Evolutionary conservation across 139 green algal species (phyloP).

Genomic region (Chlamydomonas urium): DNA sequence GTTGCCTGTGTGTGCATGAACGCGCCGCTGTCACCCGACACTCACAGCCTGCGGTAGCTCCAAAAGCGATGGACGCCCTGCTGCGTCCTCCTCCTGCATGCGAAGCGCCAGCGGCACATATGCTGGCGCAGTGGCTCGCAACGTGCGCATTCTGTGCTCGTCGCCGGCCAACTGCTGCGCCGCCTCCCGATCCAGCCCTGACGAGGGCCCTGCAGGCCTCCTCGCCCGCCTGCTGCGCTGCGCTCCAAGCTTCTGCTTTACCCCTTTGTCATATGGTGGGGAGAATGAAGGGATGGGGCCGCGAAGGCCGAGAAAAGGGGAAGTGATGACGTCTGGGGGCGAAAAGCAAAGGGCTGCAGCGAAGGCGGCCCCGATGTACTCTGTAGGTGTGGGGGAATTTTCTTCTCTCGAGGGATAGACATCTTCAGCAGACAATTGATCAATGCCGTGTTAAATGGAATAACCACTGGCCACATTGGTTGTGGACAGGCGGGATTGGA

Average conservation of each 20-base stretch:
- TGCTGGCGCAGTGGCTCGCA: not conserved
- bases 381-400: too few relatives aligned
- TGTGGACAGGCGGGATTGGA: too few relatives aligned
- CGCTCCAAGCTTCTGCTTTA: not conserved
- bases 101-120: not conserved
- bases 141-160: not conserved
- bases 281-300: not conserved
- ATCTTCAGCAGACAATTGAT: too few relatives aligned
- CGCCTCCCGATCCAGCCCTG: not conserved
- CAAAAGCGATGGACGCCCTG: not conserved
- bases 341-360: too few relatives aligned
- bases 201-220: not conserved
- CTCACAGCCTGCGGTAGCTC: slow-evolving; percentile 1
- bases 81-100: not conserved
- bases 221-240: not conserved
- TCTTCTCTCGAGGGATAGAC: too few relatives aligned
- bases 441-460: too few relatives aligned
- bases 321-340: too few relatives aligned
- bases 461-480: too few relatives aligned
- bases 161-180: not conserved
- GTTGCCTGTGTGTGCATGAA: not conserved
- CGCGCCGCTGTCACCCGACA: not conserved
- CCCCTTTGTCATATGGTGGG: not conserved
- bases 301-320: not conserved
- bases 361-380: too few relatives aligned